These are phyloP conservation scores for Colletotrichum echinochloae DNA, from an alignment of 2,329 filamentous ascomycete genomes.

Conservation along the genomic window DNA sequence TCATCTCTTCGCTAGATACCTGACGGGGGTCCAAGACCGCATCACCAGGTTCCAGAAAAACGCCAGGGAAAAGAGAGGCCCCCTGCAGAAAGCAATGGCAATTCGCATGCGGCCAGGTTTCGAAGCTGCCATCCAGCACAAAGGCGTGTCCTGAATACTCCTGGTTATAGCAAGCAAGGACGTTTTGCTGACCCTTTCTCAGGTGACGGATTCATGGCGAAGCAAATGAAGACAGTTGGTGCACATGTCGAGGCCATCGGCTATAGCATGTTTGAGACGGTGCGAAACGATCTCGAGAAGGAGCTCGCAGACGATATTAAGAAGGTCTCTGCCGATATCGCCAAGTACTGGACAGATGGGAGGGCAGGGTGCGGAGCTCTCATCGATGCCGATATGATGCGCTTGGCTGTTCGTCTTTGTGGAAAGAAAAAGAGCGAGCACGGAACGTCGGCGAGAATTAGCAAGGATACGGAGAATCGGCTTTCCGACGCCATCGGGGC, in stretches of 20 bases:
- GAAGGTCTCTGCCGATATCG: not conserved
- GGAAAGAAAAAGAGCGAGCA: not conserved
- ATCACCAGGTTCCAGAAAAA: not conserved
- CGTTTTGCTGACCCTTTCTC: not conserved
- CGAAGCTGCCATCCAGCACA: not conserved
- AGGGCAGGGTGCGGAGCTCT: not conserved
- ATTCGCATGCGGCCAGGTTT: constrained; percentile 13
- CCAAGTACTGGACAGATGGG: not conserved
- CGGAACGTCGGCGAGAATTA: not conserved
- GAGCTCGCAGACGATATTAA: not conserved
- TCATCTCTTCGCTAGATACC: constrained; percentile 1
- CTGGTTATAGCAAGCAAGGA: not conserved
- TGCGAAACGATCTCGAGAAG: constrained; percentile 3
- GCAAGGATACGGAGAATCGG: not conserved
- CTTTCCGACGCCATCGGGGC: not conserved
- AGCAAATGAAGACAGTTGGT: not conserved
- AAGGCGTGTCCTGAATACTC: not conserved
- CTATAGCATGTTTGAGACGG: not conserved
- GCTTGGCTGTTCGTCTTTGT: not conserved
- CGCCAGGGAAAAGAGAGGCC: not conserved
- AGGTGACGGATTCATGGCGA: constrained; percentile 19
- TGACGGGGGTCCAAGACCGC: not conserved
- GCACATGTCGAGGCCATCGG: not conserved
- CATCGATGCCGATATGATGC: not conserved
- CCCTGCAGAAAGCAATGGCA: not conserved